Evolutionary conservation across 2,329 filamentous ascomycete genomes (phyloP).

Genomic region (Emmonsiellopsis sp.): DNA sequence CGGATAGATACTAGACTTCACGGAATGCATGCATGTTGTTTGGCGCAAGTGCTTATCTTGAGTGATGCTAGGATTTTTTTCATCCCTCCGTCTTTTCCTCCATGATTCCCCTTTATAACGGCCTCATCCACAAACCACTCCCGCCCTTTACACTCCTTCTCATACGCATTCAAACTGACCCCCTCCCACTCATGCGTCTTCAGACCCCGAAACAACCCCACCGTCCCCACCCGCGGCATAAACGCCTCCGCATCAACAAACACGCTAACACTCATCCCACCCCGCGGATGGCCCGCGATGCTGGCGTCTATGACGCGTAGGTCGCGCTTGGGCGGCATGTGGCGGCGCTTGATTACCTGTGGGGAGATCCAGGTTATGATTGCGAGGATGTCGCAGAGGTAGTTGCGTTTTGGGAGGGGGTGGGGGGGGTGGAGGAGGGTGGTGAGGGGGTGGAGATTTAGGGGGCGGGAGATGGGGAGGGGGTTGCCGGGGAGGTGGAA

Average conservation of each 20-base stretch:
- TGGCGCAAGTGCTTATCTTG: too few relatives aligned
- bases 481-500: not conserved
- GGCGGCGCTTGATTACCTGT: conserved; percentile 13
- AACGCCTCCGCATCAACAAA: conserved; percentile 20
- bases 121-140: conserved; percentile 16
- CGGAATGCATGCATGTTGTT: too few relatives aligned
- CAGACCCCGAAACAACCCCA: conserved; percentile 19
- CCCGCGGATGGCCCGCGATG: conserved; percentile 5
- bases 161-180: conserved; percentile 22
- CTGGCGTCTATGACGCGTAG: conserved; percentile 20
- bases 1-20: too few relatives aligned
- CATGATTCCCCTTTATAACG: too few relatives aligned
- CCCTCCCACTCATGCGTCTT: conserved; percentile 20
- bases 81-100: too few relatives aligned
- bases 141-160: conserved; percentile 12
- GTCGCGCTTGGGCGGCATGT: conserved; percentile 20
- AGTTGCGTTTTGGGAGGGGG: conserved; percentile 15
- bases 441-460: conserved; percentile 11
- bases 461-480: not conserved
- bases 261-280: conserved; percentile 15
- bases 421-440: conserved; percentile 11
- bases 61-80: too few relatives aligned
- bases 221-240: conserved; percentile 16
- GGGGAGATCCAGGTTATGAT: conserved; percentile 19
- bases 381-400: conserved; percentile 17